Base-by-base conservation (phyloP, 352 stramenopile species). In the Pythium aquatile region DNA sequence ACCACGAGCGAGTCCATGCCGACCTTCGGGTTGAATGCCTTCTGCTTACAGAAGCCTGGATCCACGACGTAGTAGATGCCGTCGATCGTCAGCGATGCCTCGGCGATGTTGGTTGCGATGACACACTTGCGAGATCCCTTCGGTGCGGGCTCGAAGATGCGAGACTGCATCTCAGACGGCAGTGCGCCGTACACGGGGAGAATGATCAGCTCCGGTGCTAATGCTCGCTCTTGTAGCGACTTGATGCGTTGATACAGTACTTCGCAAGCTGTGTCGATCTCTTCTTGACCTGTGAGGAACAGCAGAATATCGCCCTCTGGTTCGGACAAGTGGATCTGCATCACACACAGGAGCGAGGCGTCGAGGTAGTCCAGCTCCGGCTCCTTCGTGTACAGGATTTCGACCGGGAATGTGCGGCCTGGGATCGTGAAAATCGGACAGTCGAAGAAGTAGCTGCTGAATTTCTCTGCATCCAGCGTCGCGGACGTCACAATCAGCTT, bases 31-130 rank as follows among this genome's bases (percentile, higher is more conserved):
- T 99, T 99, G 77, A 98, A 99, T 7, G 94, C 96, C 65, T 99
- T 99, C 70, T 99, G 96, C 69, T 99, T 99, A 53, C 86, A 98
- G 65, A 99, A 99, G 29, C 92, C 92, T 46, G 90, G 87, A 63
- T 98, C 92, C 29, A 98, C 85, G 14, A 98, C 93, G 66, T 97
- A 98, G 72, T 96, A 96, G 59, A 98, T 96, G 28, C 98, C 98
- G 74, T 99, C 97, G 73, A 99, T 99, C 4, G 98, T 99, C 28
- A 99, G 80, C 13, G 96, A 99, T 2, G 98, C 97, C 77, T 99
- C 98, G 1, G 98, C 98, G 72, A 99, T 99, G 79, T 99, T 99
- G 8, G 98, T 99, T 0, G 98, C 97, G 10, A 99, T 91, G 0
- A 99, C 94, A 73, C 95, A 98, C 77, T 99, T 99, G 46, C 98